Conservation (phyloP, 805 yeast genomes). For the Starmerella ratchasimensis region DNA sequence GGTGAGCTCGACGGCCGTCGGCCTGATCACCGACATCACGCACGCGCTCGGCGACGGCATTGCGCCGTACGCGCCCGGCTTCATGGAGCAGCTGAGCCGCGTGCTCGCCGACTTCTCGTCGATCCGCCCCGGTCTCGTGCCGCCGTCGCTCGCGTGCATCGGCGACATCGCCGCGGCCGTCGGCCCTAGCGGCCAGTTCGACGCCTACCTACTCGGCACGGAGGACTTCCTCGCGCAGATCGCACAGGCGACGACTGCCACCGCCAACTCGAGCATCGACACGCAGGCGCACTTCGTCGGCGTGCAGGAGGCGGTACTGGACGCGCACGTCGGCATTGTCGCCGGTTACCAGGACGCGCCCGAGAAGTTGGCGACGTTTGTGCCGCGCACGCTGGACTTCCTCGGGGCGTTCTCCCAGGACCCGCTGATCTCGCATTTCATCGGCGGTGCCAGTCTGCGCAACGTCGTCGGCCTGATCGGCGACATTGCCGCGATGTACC, state of each 20-base stretch:
- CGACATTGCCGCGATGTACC: conserved; percentile 78
- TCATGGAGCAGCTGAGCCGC: conserved; percentile 72
- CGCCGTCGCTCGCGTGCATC: conserved; percentile 78
- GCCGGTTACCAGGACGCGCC: conserved; percentile 73
- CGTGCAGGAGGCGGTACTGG: conserved; percentile 79
- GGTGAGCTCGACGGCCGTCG: conserved; percentile 80
- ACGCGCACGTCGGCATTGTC: conserved; percentile 88
- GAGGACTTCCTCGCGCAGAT: conserved; percentile 45
- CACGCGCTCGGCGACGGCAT: conserved; percentile 70
- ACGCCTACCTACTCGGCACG: conserved; percentile 63
- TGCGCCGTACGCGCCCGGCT: conserved; percentile 58
- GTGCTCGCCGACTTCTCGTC: conserved; percentile 46
- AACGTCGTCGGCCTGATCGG: conserved; percentile 85
- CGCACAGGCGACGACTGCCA: conserved; percentile 24
- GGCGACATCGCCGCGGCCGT: conserved; percentile 91
- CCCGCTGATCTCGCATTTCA: conserved; percentile 35
- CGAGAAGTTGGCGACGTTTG: conserved; percentile 47
- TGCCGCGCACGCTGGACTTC: conserved; percentile 58
- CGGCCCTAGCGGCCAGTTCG: conserved; percentile 62
- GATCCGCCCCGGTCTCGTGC: conserved; percentile 69
- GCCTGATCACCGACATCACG: conserved; percentile 85
- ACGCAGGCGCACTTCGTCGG: conserved; percentile 58
- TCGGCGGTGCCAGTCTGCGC: conserved; percentile 60
- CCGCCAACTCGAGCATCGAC: conserved; percentile 48
- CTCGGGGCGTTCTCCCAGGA: conserved; percentile 48